These are phyloP conservation scores for Fusarium tanahbumbuense DNA, from an alignment of 2,329 filamentous ascomycete species.

Conservation along the genomic window DNA sequence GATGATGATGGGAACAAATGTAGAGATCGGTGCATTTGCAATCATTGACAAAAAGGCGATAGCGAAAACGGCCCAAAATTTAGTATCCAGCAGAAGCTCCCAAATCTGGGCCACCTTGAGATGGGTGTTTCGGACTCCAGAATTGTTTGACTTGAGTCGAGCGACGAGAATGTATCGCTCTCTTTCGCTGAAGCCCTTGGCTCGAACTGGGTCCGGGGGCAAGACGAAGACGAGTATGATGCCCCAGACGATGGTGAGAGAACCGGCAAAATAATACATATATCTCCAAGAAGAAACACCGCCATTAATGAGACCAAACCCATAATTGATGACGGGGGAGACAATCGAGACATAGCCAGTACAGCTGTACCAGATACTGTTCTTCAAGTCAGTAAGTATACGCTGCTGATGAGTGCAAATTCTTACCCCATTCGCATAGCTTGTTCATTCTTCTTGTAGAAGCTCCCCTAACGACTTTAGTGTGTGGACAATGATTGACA, in stretches of 20 bases:
- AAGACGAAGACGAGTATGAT: constrained; percentile 54
- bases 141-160: constrained; percentile 49
- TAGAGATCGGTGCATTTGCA: constrained; percentile 58
- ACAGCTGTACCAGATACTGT: constrained; percentile 55
- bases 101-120: constrained; percentile 57
- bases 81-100: constrained; percentile 50
- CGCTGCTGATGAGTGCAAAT: neutral
- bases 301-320: constrained; percentile 57
- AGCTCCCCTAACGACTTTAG: constrained; percentile 42
- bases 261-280: constrained; percentile 47
- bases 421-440: constrained; percentile 51
- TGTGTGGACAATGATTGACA: neutral
- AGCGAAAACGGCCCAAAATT: constrained; percentile 56
- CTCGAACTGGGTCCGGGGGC: constrained; percentile 55
- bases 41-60: constrained; percentile 54
- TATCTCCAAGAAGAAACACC: constrained; percentile 48
- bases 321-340: constrained; percentile 61
- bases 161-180: constrained; percentile 48
- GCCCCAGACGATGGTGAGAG: constrained; percentile 56
- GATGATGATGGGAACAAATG: constrained; percentile 60
- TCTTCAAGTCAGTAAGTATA: neutral
- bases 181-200: constrained; percentile 44
- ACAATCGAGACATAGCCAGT: constrained; percentile 59
- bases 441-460: constrained; percentile 57
- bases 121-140: constrained; percentile 56